These are phyloP conservation scores for Chaetomium sp. DNA, from an alignment of 2,329 filamentous ascomycete species.

Conservation along the genomic window DNA sequence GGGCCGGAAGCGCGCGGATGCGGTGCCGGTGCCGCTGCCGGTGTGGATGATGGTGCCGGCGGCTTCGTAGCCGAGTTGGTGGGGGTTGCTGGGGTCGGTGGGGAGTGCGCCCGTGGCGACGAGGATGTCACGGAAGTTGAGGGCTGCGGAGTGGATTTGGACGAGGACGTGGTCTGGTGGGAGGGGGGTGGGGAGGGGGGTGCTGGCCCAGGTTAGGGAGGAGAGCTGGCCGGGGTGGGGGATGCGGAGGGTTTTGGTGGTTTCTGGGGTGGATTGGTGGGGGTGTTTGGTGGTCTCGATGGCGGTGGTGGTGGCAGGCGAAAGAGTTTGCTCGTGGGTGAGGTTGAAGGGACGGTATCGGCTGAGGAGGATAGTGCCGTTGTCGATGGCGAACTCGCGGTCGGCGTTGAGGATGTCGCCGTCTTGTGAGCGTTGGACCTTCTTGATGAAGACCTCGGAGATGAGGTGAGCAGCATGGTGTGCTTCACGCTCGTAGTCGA, in stretches of 20 bases:
- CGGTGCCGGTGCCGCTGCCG: background rate
- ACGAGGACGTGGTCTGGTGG: background rate
- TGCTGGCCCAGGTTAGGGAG: background rate
- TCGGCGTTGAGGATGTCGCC: constrained; percentile 18
- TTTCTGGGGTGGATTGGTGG: background rate
- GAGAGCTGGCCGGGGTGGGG: constrained; percentile 3
- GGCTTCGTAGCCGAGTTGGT: constrained; percentile 10
- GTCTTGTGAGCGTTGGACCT: background rate
- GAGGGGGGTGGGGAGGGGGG: background rate
- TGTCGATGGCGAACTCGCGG: constrained; percentile 24
- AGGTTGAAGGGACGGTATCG: constrained; percentile 20
- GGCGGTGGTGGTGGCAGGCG: background rate
- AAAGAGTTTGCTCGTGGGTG: background rate
- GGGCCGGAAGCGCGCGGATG: background rate
- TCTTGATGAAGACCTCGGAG: background rate
- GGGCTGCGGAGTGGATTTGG: background rate
- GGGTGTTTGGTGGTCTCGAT: background rate
- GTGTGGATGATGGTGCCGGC: constrained; percentile 5
- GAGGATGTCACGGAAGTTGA: constrained; percentile 18
- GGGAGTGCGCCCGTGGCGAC: constrained; percentile 2
- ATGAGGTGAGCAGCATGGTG: background rate
- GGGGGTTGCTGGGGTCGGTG: background rate
- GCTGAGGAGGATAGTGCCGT: constrained; percentile 8
- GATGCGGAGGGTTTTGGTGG: background rate
- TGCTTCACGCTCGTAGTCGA: constrained; percentile 2